Base-by-base conservation (phyloP, 2,329 filamentous ascomycete genomes). In the Pseudogymnoascus sp. region DNA sequence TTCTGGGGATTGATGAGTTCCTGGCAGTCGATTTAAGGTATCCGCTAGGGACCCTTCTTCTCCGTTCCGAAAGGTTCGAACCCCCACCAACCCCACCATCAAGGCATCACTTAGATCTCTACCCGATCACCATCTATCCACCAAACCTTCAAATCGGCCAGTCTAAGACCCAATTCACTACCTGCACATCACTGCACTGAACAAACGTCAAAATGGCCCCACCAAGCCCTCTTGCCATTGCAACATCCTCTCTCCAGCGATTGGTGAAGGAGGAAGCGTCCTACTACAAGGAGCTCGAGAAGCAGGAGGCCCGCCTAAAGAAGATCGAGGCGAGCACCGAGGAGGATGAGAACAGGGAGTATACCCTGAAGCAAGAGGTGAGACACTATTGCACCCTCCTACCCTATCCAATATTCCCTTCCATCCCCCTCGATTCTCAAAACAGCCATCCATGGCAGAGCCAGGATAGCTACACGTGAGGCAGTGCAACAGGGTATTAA, bases 261-360 rank as follows among this genome's bases (percentile, higher is more conserved):
- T 84, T 97, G 58, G 84, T 96, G 68, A 97, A 96, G 76, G 94
- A 99, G 76, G 91, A 97, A 75, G 80, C 83, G 39, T 93, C 88
- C 70, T 97, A 99, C 78, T 89, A 92, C 80, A 89, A 89, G 72
- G 94, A 99, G 75, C 82, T 92, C 19, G 79, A 83, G 66, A 80
- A 87, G 67, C 92, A 97, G 73, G 81, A 90, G 69, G 81, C 83
- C 65, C 84, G 89, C 63, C 81, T 96, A 16, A 78, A 80, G 49
- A 85, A 89, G 68, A 74, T 84, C 33, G 74, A 79, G 43, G 74
- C 71, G n/a, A 77, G 75, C 26, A 74, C 76, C 3, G 77, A 83
- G 61, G 81, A 83, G 7, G 89, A 89, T 65, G 85, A 86, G 68
- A 96, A 97, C 75, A 85, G 83, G 59, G 86, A 89, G 68, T 97